Conservation (phyloP, 2,329 filamentous ascomycete species). For the Alternaria panax region DNA sequence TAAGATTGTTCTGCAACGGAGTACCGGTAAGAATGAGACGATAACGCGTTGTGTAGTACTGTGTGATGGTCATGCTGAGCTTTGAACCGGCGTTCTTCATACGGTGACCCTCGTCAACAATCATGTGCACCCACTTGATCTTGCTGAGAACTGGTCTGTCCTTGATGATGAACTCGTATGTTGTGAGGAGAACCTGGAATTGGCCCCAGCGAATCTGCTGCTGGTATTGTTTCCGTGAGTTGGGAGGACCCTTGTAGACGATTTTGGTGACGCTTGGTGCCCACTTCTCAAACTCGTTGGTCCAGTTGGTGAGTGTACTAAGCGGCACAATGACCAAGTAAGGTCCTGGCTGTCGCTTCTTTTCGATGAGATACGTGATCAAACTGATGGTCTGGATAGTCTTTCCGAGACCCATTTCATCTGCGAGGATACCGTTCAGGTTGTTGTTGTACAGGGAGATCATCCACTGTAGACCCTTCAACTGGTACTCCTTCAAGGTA, state of each 20-base stretch:
- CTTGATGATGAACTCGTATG: slow-evolving; percentile 99
- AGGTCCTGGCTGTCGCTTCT: slow-evolving; percentile 88
- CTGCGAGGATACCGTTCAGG: slow-evolving; percentile 95
- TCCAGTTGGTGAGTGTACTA: slow-evolving; percentile 98
- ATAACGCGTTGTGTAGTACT: slow-evolving; percentile 94
- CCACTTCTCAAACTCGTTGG: slow-evolving; percentile 98
- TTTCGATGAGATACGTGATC: slow-evolving; percentile 96
- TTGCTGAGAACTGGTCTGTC: slow-evolving; percentile 94
- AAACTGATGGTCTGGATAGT: slow-evolving; percentile 99
- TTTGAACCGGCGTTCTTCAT: slow-evolving; percentile 99
- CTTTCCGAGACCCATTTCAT: slow-evolving; percentile 99
- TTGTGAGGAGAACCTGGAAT: slow-evolving; percentile 96
- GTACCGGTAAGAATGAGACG: slow-evolving; percentile 97
- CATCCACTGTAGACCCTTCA: slow-evolving; percentile 99
- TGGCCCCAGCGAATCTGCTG: slow-evolving; percentile 92
- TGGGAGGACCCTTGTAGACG: slow-evolving; percentile 96
- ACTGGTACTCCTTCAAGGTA: slow-evolving; percentile 92
- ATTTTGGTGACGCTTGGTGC: slow-evolving; percentile 85
- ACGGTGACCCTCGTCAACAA: slow-evolving; percentile 97
- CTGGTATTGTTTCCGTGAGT: slow-evolving; percentile 85
- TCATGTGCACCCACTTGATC: slow-evolving; percentile 99
- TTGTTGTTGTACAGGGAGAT: slow-evolving; percentile 99
- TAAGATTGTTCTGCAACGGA: slow-evolving; percentile 94
- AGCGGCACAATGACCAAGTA: slow-evolving; percentile 97
- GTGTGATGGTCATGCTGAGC: slow-evolving; percentile 89